Evolutionary conservation across 2,329 filamentous ascomycete species (phyloP), one percentile per base, ranked within the genome.

Genomic region (Aspergillus neotritici): DNA sequence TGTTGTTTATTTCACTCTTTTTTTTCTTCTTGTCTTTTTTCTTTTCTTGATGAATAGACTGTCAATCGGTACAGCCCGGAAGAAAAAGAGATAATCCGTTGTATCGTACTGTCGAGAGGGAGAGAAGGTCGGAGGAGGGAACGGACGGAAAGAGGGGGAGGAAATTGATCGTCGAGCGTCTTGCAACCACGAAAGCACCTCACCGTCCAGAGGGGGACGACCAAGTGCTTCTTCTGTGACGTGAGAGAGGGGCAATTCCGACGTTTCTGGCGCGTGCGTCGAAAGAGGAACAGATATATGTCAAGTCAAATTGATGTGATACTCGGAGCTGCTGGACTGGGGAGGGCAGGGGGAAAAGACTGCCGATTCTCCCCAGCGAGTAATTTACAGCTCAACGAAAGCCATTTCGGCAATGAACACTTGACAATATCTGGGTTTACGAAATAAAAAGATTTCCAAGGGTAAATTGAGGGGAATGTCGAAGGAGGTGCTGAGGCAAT

Each of bases 321-420:
- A 77, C 77, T 88, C 84, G 81, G 83, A 84, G 83, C 86, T 88
- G 84, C 81, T 82, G 84, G 84, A 87, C 86, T 89, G 80, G 82
- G 79, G 78, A 79, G 80, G 79, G 21, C 21, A 25, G 21, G 76
- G 62, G 71, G 70, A 64, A 64, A 53, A 47, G 52, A 64, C 69
- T 69, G 71, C 75, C 68, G 70, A 69, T 25, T 73, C 75, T 80
- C 82, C 83, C 83, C 81, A 89, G 85, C 83, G 82, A 69, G 82
- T 79, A 72, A 79, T 87, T 90, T 89, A 94, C 84, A 91, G 86
- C 85, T 84, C 84, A 86, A 82, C 83, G 83, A 85, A 75, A 77
- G 83, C 82, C 82, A 72, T 72, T 76, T 50, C 80, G 79, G 80
- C 80, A 79, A 82, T 49, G 46, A 83, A 69, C 73, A 76, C 75